A percentile compares a stretch with the other conserved stretches of the same genome.
Conservation (phyloP, 495 filamentous ascomycete species). For the Hyphodiscus hymeniophilus region DNA sequence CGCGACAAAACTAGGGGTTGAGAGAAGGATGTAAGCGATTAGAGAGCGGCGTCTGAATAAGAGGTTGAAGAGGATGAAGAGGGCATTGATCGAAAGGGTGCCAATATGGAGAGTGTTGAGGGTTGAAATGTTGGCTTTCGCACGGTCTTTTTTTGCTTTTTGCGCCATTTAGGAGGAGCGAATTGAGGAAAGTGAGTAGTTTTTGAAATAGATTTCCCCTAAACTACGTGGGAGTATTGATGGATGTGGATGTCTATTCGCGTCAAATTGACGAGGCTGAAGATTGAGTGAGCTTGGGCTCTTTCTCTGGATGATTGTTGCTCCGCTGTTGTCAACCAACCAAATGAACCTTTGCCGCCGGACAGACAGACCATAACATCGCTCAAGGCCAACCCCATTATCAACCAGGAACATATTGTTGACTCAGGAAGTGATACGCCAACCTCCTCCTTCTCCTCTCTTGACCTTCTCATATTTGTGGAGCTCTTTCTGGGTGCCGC, state of each 20-base stretch:
- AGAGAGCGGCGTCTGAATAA: conserved; percentile 62
- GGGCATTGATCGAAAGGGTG: conserved; percentile 55
- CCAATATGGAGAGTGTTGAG: conserved; percentile 76
- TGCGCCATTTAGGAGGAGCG: conserved; percentile 44
- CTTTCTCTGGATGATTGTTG: conserved; percentile 6
- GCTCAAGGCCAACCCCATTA: conserved; percentile 11
- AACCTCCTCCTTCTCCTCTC: conserved; percentile 2
- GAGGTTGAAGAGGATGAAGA: conserved; percentile 60
- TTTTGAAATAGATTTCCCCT: too few species aligned
- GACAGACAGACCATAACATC: conserved; percentile 17
- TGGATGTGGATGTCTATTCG: too few species aligned
- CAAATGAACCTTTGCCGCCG: conserved; percentile 7
- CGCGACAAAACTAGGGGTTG: conserved; percentile 63
- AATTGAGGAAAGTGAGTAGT: not conserved
- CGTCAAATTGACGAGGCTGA: conserved; percentile 17
- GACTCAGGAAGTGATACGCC: conserved; percentile 1
- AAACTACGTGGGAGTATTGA: too few species aligned
- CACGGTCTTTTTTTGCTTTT: conserved; percentile 92
- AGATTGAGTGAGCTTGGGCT: not conserved
- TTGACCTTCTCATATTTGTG: too few species aligned
- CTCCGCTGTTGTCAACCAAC: conserved; percentile 8
- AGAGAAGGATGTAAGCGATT: conserved; percentile 61
- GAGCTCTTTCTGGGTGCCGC: not conserved
- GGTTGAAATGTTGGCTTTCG: conserved; percentile 63
- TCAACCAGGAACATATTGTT: conserved; percentile 10